Base-by-base conservation (phyloP, 495 filamentous ascomycete genomes). In the Cladorrhinum samala region DNA sequence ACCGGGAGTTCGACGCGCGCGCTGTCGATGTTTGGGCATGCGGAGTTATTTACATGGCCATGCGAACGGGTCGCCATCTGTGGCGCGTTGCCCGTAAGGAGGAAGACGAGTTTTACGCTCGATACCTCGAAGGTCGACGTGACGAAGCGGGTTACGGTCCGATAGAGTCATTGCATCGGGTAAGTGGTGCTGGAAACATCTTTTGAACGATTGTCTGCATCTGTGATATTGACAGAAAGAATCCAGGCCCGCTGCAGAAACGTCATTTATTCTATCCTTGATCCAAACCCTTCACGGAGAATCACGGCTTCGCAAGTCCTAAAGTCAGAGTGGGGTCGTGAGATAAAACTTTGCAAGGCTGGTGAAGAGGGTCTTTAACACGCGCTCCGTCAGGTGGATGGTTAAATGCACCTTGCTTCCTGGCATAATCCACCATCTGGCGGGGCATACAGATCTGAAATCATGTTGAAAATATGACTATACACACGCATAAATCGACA, bases 31-130 rank as follows among this genome's bases (percentile, higher is more conserved):
- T 97, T 42, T 99, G 93, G 93, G 94, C 93, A 16, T 92, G 88
- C 46, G 93, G 93, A 60, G 93, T 99, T 27, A 97, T 99, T 50
- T 99, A 99, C 73, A 97, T 99, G 94, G 93, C 93, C 6, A 99
- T 98, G 93, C 80, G 93, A 46, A 99, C 93, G 14, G 93, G 93
- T 39, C 76, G 93, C 27, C 94, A 99, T 72, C 74, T 97, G 3
- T 99, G 93, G 93, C 83, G 90, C n/a, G 79, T 95, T 11, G 93
- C 93, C 6, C 89, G 89, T 69, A 91, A 88, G 66, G 92, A 93
- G 39, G 92, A 96, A 61, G 93, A 98, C 60, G 94, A 97, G 57
- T 99, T 96, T 60, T 99, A 94, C 60, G 85, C 87, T 51, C 83
- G 90, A 11, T 99, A 99, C 62, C 75, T 97, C 5, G 86, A 94